phyloP scores from a whole-genome alignment of 495 filamentous ascomycete genomes.

The Penicillium desertorum region DNA sequence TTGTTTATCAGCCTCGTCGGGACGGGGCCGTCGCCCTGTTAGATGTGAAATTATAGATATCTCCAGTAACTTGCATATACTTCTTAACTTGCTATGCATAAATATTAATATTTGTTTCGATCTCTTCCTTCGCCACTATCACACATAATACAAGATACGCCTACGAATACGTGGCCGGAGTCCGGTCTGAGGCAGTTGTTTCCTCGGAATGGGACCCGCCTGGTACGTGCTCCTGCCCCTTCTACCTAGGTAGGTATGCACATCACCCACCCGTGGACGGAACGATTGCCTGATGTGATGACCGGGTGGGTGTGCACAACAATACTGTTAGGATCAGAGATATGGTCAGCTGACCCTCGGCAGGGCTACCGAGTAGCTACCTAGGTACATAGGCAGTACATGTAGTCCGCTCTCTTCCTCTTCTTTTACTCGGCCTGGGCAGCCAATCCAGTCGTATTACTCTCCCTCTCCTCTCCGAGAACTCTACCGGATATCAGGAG shows the following conservation, averaged over 20 bases:
- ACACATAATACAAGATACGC: background rate
- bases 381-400: too few species aligned
- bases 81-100: conserved; percentile 10
- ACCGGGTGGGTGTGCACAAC: background rate
- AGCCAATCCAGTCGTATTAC: too few species aligned
- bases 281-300: background rate
- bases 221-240: conserved; percentile 1
- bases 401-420: too few species aligned
- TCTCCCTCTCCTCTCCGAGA: too few species aligned
- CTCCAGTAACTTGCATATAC: conserved; percentile 2
- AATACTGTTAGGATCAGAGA: too few species aligned
- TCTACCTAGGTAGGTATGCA: background rate
- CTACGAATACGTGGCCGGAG: background rate
- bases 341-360: too few species aligned
- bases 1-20: background rate
- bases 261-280: background rate
- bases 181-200: background rate
- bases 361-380: too few species aligned
- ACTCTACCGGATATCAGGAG: too few species aligned
- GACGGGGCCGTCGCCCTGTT: background rate
- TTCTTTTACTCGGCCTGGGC: too few species aligned
- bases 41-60: conserved; percentile 9
- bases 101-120: conserved; percentile 8
- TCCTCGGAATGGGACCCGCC: background rate
- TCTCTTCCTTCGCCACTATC: background rate